Conservation (phyloP, 371 early-diverging fungal species). For the Mucor indicus region DNA sequence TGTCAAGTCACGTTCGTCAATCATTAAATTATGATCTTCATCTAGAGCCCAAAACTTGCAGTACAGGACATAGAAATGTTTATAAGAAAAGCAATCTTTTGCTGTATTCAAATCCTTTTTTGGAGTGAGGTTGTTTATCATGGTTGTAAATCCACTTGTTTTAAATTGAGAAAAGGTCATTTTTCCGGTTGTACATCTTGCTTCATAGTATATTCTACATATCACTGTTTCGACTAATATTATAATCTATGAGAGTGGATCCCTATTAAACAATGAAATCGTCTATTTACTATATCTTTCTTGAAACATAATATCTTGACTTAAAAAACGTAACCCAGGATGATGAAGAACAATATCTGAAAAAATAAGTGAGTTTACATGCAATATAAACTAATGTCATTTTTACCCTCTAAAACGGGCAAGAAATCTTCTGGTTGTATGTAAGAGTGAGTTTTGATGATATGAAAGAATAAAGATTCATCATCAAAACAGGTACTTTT, state of each 20-base stretch:
- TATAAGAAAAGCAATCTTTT: slow-evolving; percentile 83
- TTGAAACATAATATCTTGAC: slow-evolving; percentile 75
- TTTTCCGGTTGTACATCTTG: slow-evolving; percentile 62
- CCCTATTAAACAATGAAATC: background rate
- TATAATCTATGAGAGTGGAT: background rate
- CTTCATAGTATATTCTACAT: slow-evolving; percentile 78
- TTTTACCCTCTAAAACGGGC: slow-evolving; percentile 42
- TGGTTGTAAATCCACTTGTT: slow-evolving; percentile 50
- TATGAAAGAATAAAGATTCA: slow-evolving; percentile 36
- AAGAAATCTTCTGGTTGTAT: slow-evolving; percentile 49
- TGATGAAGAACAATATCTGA: slow-evolving; percentile 71
- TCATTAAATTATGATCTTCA: slow-evolving; percentile 68
- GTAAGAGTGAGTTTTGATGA: slow-evolving; percentile 26
- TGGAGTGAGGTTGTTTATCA: slow-evolving; percentile 61
- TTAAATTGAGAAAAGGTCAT: slow-evolving; percentile 77
- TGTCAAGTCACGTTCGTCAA: slow-evolving; percentile 61
- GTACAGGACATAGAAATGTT: slow-evolving; percentile 95
- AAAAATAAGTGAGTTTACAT: background rate
- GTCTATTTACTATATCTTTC: slow-evolving; percentile 68
- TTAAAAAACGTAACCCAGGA: slow-evolving; percentile 82
- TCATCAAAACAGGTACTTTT: slow-evolving; percentile 36
- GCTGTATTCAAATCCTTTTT: slow-evolving; percentile 73
- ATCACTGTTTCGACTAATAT: slow-evolving; percentile 72
- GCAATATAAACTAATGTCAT: background rate
- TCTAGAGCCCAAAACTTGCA: slow-evolving; percentile 95